Base-by-base conservation (phyloP, 371 early-diverging fungal species). In the Apophysomyces trapeziformis region DNA sequence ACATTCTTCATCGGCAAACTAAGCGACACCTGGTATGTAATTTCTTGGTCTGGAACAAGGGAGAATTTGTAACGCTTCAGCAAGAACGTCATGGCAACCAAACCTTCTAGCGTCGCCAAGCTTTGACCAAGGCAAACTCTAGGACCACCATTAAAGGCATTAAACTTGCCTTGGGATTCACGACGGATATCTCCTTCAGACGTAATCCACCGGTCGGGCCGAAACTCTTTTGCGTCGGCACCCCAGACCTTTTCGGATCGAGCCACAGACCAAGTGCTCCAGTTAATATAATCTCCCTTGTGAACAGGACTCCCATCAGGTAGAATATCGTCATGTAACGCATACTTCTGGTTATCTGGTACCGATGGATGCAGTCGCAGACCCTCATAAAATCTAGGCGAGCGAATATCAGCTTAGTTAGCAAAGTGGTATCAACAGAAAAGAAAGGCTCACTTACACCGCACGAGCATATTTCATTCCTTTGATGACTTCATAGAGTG, bases 351-450 rank as follows among this genome's bases (percentile, higher is more conserved):
- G 41, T 91, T 88, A 16, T 66, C 64, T 11, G 94, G 93, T 2
- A 94, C 92, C 4, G 87, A 83, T 2, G 93, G 92, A 69, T 91
- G 82, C 5, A 89, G 78, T 8, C 93, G 82, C 18, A 94, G 69
- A 1, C 87, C 79, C 73, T 94, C 95, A 54, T 78, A 78, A 39
- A 1, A 26, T 26, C 32, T 26, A 26, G 1, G 3, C 43, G 21
- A 47, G 35, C 35, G 14, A 8, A 38, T 9, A 50, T 7, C 21
- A 13, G 21, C 16, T 8, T 4, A 5, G 21, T 50, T 7, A 9
- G 13, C 12, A 54, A 5, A 43, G 58, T 13, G 32, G 32, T 26
- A 26, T 26, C 3, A 1, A 26, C 32, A 26, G 2, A 26, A 26
- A 26, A 26, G 32, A 26, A 16, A 50, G 16, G 9, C 21, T 16